These are phyloP conservation scores for Phialemoniopsis sp. DNA, from an alignment of 2,329 filamentous ascomycete species.

Conservation along the genomic window DNA sequence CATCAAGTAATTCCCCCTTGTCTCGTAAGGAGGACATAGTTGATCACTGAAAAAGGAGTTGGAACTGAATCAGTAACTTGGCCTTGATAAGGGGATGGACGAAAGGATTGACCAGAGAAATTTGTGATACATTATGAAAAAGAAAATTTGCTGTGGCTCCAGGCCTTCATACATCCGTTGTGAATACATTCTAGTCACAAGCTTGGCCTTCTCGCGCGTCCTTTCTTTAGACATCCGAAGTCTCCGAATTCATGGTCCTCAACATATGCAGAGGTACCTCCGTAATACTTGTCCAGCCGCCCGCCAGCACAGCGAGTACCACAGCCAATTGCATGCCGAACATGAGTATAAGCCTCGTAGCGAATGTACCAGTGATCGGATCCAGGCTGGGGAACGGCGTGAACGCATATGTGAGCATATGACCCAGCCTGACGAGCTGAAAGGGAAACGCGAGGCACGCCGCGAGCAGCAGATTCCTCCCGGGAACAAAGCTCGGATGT, in stretches of 20 bases:
- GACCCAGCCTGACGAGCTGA: conserved; percentile 12
- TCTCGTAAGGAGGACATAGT: too few relatives aligned
- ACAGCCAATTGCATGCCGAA: conserved; percentile 12
- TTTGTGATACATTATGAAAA: too few relatives aligned
- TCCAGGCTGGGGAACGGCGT: conserved; percentile 9
- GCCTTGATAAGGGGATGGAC: too few relatives aligned
- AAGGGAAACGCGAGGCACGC: conserved; percentile 12
- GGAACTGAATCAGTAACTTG: too few relatives aligned
- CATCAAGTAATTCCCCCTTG: too few relatives aligned
- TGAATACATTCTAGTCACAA: too few relatives aligned
- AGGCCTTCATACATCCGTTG: too few relatives aligned
- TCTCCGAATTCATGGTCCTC: background rate
- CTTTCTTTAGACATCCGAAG: too few relatives aligned
- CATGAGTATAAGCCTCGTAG: conserved; percentile 12
- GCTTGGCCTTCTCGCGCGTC: too few relatives aligned
- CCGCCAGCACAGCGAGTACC: conserved; percentile 4
- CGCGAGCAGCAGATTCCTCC: conserved; percentile 10
- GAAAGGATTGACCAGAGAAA: too few relatives aligned
- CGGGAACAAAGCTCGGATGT: conserved; percentile 10
- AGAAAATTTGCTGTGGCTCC: too few relatives aligned
- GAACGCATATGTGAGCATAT: conserved; percentile 17
- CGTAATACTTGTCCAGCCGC: conserved; percentile 8
- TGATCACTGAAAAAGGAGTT: too few relatives aligned
- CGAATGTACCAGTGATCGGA: conserved; percentile 14
- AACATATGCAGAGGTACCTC: conserved; percentile 18